A percentile compares a stretch with the other conserved stretches of the same genome.
Evolutionary conservation across 2,329 filamentous ascomycete species (phyloP).

Genomic region (Penicillium verrucosum): DNA sequence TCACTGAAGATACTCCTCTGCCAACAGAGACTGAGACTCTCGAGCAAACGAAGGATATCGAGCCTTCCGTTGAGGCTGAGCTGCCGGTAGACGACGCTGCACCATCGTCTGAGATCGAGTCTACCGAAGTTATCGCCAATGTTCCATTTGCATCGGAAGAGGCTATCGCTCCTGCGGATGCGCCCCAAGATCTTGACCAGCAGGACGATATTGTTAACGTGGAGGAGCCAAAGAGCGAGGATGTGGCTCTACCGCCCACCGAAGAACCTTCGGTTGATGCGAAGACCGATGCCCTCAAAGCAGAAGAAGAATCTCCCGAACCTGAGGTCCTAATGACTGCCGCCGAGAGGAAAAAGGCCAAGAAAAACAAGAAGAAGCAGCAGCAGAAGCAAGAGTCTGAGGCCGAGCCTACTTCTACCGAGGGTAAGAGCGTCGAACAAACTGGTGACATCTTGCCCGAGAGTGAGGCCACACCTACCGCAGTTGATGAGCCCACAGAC

Average conservation of each 20-base stretch:
- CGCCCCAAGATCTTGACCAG: neutral
- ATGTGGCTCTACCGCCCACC: neutral
- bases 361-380: slow-evolving; percentile 39
- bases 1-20: neutral
- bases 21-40: neutral
- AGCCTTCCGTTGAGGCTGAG: neutral
- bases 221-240: slow-evolving; percentile 3
- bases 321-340: slow-evolving; percentile 16
- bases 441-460: neutral
- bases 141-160: neutral
- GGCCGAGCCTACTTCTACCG: neutral
- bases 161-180: neutral
- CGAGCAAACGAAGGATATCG: neutral
- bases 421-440: slow-evolving; percentile 1
- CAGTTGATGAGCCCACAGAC: neutral
- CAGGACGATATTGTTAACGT: neutral
- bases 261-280: neutral
- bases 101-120: neutral
- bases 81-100: neutral
- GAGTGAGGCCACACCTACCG: neutral
- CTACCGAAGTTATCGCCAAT: neutral
- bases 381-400: slow-evolving; percentile 18
- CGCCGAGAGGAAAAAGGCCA: slow-evolving; percentile 38
- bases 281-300: neutral
- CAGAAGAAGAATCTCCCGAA: slow-evolving; percentile 2